Base-by-base conservation (phyloP, 441 rosid species). In the Bocquillonia castaneifolia region DNA sequence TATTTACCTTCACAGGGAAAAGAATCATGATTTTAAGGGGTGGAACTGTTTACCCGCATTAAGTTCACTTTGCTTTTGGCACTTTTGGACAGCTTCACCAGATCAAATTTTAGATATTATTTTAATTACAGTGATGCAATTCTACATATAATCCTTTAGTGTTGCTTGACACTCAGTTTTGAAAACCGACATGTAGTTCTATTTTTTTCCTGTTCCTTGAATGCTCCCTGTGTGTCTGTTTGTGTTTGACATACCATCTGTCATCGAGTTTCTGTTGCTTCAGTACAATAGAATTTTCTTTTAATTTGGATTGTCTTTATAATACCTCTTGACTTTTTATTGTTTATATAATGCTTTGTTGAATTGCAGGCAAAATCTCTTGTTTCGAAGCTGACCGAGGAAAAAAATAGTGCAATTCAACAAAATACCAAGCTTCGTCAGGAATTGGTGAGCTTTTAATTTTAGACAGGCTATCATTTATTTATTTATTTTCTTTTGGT, bases 351-450 rank as follows among this genome's bases (percentile, higher is more conserved):
- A 39, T 57, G 4, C 70, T 74, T 66, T 67, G 66, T 57, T 28
- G 52, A 32, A 42, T 69, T 75, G 79, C 85, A 88, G 97, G 85
- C 80, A 22, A 84, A 66, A 72, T 74, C 85, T 71, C 84, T 89
- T 61, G 78, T 91, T 63, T 75, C 88, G 25, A 87, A 85, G 86
- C 81, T 91, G 78, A 87, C 82, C 1, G 88, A 81, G 71, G 97
- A 91, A 53, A 91, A 85, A 75, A 85, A 79, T 37, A 79, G 22
- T 59, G 95, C 89, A 31, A 59, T 87, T 64, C 93, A 85, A 69
- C 88, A 76, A 78, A 88, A 76, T 72, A 79, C 64, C 78, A 86
- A 79, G 80, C 90, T 91, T 72, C 86, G 81, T 26, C 90, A 81
- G 69, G 97, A 91, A 75, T 72, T 91, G 89, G 97, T 91, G 67